A percentile compares a stretch with the other conserved stretches of the same genome.
Evolutionary conservation across 805 yeast genomes (phyloP).

Genomic region (Saturnispora dispora): DNA sequence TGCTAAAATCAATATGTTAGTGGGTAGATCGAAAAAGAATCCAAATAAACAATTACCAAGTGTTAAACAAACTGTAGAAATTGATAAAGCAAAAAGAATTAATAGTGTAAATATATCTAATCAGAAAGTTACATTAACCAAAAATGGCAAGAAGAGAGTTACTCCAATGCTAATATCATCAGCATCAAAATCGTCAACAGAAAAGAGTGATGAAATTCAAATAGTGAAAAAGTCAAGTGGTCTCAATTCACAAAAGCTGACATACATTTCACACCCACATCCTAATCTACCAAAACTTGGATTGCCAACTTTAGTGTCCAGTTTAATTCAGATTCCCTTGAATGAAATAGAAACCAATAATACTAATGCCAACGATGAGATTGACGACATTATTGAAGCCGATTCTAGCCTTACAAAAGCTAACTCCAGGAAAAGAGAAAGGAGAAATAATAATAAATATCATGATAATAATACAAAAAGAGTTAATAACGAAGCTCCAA

Average conservation of each 20-base stretch:
- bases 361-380: constrained; percentile 32
- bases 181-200: constrained; percentile 19
- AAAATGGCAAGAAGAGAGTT: constrained; percentile 69
- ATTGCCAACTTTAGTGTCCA: constrained; percentile 53
- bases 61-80: constrained; percentile 2
- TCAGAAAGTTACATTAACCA: constrained; percentile 54
- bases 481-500: constrained; percentile 13
- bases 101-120: constrained; percentile 16
- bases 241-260: neutral
- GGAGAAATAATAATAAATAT: constrained; percentile 12
- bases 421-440: constrained; percentile 26
- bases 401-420: constrained; percentile 22
- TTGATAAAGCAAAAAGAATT: neutral
- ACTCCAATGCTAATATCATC: constrained; percentile 58
- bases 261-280: constrained; percentile 5
- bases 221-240: neutral
- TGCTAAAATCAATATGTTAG: constrained; percentile 19
- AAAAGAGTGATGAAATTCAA: neutral
- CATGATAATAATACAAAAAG: neutral
- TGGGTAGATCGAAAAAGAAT: constrained; percentile 26
- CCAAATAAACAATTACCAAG: constrained; percentile 18
- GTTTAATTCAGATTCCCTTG: constrained; percentile 35
- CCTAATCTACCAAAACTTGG: constrained; percentile 52
- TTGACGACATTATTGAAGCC: constrained; percentile 34
- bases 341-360: constrained; percentile 23